These are phyloP conservation scores for Colletotrichum kahawae DNA, from an alignment of 2,329 filamentous ascomycete species.

Conservation along the genomic window DNA sequence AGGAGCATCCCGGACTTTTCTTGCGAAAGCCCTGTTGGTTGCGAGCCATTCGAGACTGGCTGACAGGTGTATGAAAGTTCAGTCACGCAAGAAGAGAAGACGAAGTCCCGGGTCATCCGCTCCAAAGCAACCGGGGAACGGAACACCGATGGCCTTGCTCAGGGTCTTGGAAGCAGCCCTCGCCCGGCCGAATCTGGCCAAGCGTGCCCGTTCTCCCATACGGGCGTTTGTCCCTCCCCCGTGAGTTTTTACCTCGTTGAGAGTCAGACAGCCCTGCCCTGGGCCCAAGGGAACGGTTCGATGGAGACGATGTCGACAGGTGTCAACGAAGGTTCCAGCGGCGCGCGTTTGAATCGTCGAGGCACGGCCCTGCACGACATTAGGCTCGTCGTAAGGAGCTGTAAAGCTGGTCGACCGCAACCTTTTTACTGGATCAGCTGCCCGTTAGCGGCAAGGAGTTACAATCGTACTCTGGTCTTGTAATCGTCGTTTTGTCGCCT, in stretches of 20 bases:
- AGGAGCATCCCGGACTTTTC: background rate
- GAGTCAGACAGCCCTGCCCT: background rate
- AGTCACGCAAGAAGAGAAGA: background rate
- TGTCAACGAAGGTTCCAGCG: background rate
- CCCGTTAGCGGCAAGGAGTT: background rate
- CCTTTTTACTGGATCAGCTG: background rate
- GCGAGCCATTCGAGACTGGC: background rate
- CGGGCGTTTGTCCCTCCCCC: background rate
- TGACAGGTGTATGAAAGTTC: background rate
- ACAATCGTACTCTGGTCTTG: background rate
- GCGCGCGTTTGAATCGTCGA: background rate
- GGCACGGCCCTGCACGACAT: background rate
- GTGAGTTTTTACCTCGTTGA: background rate
- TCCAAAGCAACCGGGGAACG: background rate
- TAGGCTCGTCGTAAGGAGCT: background rate
- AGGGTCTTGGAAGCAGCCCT: background rate
- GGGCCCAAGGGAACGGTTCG: background rate
- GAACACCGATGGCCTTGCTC: background rate
- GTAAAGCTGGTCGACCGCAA: background rate
- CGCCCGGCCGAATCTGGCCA: background rate
- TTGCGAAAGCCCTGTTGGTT: background rate
- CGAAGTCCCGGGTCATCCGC: background rate
- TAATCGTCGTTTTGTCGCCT: background rate
- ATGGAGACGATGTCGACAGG: background rate
- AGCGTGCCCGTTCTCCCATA: background rate